Evolutionary conservation across 2,329 filamentous ascomycete species (phyloP).

Genomic region (Xylariaceae sp.): DNA sequence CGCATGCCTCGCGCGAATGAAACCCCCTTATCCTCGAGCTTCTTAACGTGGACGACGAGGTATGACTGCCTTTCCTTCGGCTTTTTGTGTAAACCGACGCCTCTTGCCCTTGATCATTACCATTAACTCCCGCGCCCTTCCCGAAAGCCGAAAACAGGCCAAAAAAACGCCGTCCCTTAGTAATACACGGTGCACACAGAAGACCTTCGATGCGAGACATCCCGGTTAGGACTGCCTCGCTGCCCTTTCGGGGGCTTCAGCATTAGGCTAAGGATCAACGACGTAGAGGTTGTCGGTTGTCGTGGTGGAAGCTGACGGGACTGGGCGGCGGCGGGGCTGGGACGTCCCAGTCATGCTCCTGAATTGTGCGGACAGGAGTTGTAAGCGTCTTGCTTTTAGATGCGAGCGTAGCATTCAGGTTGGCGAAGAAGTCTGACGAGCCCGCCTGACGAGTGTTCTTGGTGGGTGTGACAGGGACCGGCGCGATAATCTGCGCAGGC

Average conservation of each 20-base stretch:
- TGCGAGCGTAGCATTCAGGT: conserved; percentile 46
- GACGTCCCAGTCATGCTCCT: conserved; percentile 56
- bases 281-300: conserved; percentile 46
- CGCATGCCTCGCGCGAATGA: conserved; percentile 8
- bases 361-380: conserved; percentile 46
- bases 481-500: conserved; percentile 41
- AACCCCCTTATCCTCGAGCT: conserved; percentile 6
- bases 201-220: conserved; percentile 9
- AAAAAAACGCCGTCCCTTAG: conserved; percentile 21
- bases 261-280: conserved; percentile 24
- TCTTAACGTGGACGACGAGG: conserved; percentile 19
- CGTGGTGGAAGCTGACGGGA: conserved; percentile 55
- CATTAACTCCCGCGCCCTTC: conserved; percentile 22
- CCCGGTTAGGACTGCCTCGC: neutral
- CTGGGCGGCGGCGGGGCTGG: conserved; percentile 61
- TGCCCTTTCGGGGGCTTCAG: neutral
- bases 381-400: conserved; percentile 38
- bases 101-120: conserved; percentile 24
- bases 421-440: conserved; percentile 48
- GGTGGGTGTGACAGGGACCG: conserved; percentile 44
- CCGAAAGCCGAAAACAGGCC: conserved; percentile 14
- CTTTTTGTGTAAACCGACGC: conserved; percentile 30
- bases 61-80: conserved; percentile 18
- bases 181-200: conserved; percentile 27
- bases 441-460: conserved; percentile 41